Conservation (phyloP, 1,284 basidiomycete species). For the Apiotrichum akiyoshidainum region DNA sequence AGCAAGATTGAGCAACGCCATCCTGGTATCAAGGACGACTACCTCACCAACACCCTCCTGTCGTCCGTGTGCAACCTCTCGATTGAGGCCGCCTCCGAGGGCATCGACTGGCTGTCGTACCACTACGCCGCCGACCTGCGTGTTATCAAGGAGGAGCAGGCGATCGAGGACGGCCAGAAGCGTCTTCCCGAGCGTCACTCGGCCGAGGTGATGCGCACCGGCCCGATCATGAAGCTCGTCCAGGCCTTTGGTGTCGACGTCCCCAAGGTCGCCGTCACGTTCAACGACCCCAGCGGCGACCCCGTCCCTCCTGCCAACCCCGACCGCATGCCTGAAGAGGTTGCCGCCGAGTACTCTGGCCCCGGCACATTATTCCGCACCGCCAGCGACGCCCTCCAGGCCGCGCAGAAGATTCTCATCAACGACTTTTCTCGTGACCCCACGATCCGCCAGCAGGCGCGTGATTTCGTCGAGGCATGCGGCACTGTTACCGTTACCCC, state of each 20-base stretch:
- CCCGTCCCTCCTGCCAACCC: slow-evolving; percentile 41
- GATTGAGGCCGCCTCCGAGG: slow-evolving; percentile 87
- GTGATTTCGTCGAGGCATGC: slow-evolving; percentile 70
- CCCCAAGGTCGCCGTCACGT: slow-evolving; percentile 34
- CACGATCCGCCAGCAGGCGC: slow-evolving; percentile 73
- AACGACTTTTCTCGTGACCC: slow-evolving; percentile 94
- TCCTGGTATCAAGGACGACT: slow-evolving; percentile 41
- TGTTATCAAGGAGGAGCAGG: slow-evolving; percentile 64
- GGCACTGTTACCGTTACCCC: slow-evolving; percentile 80
- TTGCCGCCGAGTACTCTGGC: slow-evolving; percentile 48
- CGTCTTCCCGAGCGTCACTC: slow-evolving; percentile 31
- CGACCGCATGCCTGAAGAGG: slow-evolving; percentile 31
- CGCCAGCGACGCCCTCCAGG: slow-evolving; percentile 39
- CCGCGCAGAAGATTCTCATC: slow-evolving; percentile 73
- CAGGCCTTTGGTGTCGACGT: slow-evolving; percentile 44
- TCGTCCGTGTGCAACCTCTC: slow-evolving; percentile 46
- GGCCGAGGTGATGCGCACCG: slow-evolving; percentile 30
- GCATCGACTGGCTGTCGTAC: slow-evolving; percentile 85
- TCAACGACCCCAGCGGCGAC: slow-evolving; percentile 34
- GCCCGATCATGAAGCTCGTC: slow-evolving; percentile 44
- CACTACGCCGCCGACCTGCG: slow-evolving; percentile 63
- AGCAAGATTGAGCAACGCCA: slow-evolving; percentile 47
- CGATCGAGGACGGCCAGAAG: slow-evolving; percentile 62
- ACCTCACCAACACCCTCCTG: slow-evolving; percentile 37
- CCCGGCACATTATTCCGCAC: slow-evolving; percentile 30